These are phyloP conservation scores for Guadua angustifolia DNA, from an alignment of 176 grass and related monocot genomes.

Conservation along the genomic window DNA sequence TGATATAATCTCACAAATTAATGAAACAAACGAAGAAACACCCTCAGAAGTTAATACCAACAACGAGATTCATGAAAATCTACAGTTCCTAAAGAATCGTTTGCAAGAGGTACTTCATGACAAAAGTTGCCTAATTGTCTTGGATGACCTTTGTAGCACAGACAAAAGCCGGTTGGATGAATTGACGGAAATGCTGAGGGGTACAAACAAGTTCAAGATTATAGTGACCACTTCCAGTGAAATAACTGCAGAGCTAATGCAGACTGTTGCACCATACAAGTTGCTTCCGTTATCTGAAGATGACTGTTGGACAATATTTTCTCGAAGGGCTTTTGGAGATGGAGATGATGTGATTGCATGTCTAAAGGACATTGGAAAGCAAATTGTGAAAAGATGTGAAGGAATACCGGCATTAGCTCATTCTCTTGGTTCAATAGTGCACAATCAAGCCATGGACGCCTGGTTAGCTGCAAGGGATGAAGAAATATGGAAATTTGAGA, in stretches of 20 bases:
- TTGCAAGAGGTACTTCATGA: constrained; percentile 4
- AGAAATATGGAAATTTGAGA: constrained; percentile 15
- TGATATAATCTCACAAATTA: constrained; percentile 27
- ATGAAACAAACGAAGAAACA: neutral
- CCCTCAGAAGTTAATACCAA: neutral
- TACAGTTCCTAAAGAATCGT: constrained; percentile 34
- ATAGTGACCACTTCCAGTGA: constrained; percentile 50
- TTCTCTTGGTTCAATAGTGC: constrained; percentile 41
- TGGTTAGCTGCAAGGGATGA: constrained; percentile 41
- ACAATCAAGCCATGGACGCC: too few species aligned
- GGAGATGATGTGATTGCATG: neutral
- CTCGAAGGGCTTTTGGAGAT: too few species aligned
- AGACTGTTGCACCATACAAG: constrained; percentile 21
- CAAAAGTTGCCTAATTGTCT: constrained; percentile 33
- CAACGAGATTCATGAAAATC: neutral
- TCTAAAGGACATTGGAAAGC: constrained; percentile 20
- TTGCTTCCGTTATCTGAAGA: constrained; percentile 36
- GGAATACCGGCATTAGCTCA: constrained; percentile 30
- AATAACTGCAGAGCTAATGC: constrained; percentile 39
- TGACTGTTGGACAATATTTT: constrained; percentile 43
- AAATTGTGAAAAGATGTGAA: constrained; percentile 42
- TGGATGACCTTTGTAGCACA: constrained; percentile 23
- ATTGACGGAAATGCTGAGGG: constrained; percentile 21
- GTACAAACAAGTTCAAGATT: constrained; percentile 16
- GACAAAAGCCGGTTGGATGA: constrained; percentile 36